These are phyloP conservation scores for Torulaspora franciscae DNA, from an alignment of 805 yeast genomes.

Conservation along the genomic window DNA sequence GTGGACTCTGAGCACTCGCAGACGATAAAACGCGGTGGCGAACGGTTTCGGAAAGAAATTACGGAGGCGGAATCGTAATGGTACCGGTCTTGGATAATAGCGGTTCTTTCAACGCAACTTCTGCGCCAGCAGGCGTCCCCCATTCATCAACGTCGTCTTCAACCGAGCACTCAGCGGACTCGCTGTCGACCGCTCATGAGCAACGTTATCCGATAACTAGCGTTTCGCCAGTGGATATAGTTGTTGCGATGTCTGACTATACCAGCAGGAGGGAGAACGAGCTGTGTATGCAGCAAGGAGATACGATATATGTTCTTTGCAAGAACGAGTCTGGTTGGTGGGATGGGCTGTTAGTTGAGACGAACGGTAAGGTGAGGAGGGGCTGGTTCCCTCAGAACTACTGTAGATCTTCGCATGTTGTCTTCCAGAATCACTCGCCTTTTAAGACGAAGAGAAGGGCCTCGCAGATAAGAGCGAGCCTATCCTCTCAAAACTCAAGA, in stretches of 20 bases:
- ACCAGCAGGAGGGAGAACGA: constrained; percentile 12
- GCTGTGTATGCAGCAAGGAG: constrained; percentile 46
- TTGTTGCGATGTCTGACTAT: constrained; percentile 22
- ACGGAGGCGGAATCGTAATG: background rate
- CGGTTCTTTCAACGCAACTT: background rate
- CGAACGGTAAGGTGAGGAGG: constrained; percentile 43
- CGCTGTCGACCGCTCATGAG: background rate
- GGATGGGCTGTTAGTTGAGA: constrained; percentile 58
- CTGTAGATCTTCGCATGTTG: constrained; percentile 20
- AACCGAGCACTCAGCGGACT: background rate
- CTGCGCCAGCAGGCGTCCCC: background rate
- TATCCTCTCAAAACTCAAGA: constrained; percentile 13
- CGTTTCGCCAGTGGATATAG: constrained; percentile 20
- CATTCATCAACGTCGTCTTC: background rate
- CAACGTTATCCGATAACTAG: constrained; percentile 5
- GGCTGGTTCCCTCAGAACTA: constrained; percentile 85
- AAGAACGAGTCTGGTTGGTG: constrained; percentile 75
- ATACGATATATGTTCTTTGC: constrained; percentile 61
- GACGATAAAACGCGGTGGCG: background rate
- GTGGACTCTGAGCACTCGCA: background rate
- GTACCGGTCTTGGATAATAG: background rate
- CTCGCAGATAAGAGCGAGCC: constrained; percentile 9
- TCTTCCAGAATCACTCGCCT: constrained; percentile 12
- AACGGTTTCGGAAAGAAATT: background rate
- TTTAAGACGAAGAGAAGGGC: constrained; percentile 13